These are phyloP conservation scores for Conticribra weissflogii DNA, from an alignment of 108 stramenopile genomes.

Conservation along the genomic window DNA sequence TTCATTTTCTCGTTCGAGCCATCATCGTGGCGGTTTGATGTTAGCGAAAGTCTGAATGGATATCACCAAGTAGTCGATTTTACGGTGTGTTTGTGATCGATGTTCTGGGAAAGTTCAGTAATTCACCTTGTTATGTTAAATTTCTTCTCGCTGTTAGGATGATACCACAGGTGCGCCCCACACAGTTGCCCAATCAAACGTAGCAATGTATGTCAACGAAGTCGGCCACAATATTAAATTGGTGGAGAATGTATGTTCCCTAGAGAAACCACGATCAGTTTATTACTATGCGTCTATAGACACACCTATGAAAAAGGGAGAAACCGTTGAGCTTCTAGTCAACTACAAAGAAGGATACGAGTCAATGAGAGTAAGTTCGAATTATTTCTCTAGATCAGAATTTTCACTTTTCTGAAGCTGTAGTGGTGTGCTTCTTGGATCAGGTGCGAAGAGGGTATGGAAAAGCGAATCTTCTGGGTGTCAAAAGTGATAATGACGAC, in stretches of 20 bases:
- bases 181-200: constrained; percentile 20
- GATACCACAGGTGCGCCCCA: constrained; percentile 44
- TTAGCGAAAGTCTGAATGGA: constrained; percentile 32
- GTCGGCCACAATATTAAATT: constrained; percentile 32
- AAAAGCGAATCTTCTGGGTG: constrained; percentile 15
- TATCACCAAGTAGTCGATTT: constrained; percentile 43
- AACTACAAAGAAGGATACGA: constrained; percentile 44
- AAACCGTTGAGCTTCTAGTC: constrained; percentile 42
- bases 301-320: constrained; percentile 33
- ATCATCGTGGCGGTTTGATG: constrained; percentile 40
- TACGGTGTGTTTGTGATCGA: constrained; percentile 14
- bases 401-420: background rate
- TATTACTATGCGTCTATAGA: constrained; percentile 33
- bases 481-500: constrained; percentile 27
- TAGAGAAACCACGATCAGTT: constrained; percentile 29
- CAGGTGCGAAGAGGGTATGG: constrained; percentile 42
- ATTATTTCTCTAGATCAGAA: background rate
- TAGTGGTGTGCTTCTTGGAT: background rate
- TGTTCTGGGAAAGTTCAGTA: no score
- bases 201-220: constrained; percentile 50
- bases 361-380: constrained; percentile 9
- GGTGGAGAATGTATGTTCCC: constrained; percentile 35
- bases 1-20: constrained; percentile 51
- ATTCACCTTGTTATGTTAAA: no score
- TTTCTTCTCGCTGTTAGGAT: background rate